phyloP scores from a whole-genome alignment of 768 basidiomycete genomes.

The Boletus rufocinnamomeus region DNA sequence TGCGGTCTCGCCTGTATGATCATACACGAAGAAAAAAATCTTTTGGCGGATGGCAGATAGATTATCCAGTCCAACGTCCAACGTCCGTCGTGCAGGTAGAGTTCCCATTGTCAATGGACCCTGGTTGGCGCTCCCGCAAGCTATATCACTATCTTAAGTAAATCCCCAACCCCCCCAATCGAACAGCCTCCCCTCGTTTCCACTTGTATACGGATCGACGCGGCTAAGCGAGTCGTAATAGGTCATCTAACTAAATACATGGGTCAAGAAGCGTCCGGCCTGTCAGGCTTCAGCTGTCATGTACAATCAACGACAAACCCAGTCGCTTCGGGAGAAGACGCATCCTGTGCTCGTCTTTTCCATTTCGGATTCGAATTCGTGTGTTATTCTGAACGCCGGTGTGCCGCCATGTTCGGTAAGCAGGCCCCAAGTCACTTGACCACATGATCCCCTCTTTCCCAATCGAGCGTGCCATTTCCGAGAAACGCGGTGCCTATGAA shows the following conservation, averaged over 20 bases:
- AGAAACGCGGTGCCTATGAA: conserved; percentile 1
- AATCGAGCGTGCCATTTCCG: conserved; percentile 8
- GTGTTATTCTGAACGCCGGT: not conserved
- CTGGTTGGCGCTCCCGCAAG: not conserved
- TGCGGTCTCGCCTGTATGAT: not conserved
- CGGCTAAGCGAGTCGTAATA: not conserved
- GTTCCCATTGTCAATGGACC: not conserved
- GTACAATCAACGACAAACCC: too few relatives aligned
- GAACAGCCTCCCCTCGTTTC: not conserved
- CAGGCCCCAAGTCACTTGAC: not conserved
- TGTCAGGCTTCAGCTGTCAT: not conserved
- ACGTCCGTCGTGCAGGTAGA: not conserved
- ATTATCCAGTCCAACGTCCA: not conserved
- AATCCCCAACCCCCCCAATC: not conserved
- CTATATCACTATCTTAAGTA: not conserved
- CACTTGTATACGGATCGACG: not conserved
- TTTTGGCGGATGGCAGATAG: not conserved
- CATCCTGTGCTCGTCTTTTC: not conserved
- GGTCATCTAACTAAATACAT: not conserved
- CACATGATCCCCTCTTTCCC: not conserved
- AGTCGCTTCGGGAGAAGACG: not conserved
- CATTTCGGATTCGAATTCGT: not conserved
- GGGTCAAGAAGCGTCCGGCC: not conserved
- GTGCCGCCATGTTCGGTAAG: not conserved
- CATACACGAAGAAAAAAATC: not conserved